A percentile compares a stretch with the other conserved stretches of the same genome.
These are phyloP conservation scores for Betula pendula DNA, from an alignment of 306 rosid species.

Conservation along the genomic window DNA sequence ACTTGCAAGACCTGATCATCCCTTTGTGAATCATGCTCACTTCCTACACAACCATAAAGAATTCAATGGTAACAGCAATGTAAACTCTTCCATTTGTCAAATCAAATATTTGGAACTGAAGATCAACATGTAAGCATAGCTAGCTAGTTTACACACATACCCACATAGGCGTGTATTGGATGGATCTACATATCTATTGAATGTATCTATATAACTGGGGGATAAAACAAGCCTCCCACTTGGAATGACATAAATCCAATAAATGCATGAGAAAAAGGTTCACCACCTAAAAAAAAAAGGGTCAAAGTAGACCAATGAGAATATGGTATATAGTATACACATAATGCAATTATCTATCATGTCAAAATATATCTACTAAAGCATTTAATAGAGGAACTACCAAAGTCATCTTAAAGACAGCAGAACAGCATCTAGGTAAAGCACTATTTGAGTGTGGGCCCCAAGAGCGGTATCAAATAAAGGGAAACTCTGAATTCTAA, in stretches of 20 bases:
- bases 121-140: slow-evolving; percentile 5
- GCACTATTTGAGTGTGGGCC: background rate
- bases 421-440: background rate
- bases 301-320: no score
- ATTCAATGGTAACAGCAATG: slow-evolving; percentile 16
- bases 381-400: no score
- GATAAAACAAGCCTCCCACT: background rate
- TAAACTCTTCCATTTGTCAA: slow-evolving; percentile 2
- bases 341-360: background rate
- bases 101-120: background rate
- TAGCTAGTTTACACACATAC: background rate
- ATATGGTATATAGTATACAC: background rate
- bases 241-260: slow-evolving; percentile 6
- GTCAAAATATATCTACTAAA: no score
- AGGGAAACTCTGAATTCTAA: background rate
- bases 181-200: background rate
- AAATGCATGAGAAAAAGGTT: background rate
- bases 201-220: background rate
- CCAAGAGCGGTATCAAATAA: background rate
- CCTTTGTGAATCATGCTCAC: slow-evolving; percentile 21
- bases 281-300: background rate
- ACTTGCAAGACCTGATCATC: slow-evolving; percentile 48
- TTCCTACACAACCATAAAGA: slow-evolving; percentile 43
- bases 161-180: background rate
- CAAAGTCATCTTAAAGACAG: no score